Evolutionary conservation across 2,329 filamentous ascomycete genomes (phyloP).

Genomic region (Lachnellula hyalina): DNA sequence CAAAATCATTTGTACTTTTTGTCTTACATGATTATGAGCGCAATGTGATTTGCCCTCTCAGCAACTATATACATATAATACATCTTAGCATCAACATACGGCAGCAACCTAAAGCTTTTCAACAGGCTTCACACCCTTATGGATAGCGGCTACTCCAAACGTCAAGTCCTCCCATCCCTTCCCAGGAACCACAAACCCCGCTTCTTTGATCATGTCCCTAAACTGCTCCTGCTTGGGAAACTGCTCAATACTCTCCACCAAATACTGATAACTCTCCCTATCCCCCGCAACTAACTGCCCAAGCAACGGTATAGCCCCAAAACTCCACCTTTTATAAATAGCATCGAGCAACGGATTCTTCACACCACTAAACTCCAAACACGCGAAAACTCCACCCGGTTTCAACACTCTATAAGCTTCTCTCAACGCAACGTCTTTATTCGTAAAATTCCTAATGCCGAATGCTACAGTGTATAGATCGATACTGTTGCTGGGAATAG

Average conservation of each 20-base stretch:
- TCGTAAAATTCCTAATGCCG: constrained; percentile 93
- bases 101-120: constrained; percentile 11
- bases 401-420: constrained; percentile 87
- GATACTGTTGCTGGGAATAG: constrained; percentile 64
- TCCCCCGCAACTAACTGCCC: constrained; percentile 93
- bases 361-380: constrained; percentile 85
- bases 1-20: constrained; percentile 22
- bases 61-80: constrained; percentile 9
- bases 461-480: constrained; percentile 98
- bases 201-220: constrained; percentile 72
- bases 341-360: constrained; percentile 72
- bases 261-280: constrained; percentile 93
- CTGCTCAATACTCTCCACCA: constrained; percentile 94
- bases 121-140: constrained; percentile 85
- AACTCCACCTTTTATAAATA: constrained; percentile 93
- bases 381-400: constrained; percentile 93
- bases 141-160: constrained; percentile 88
- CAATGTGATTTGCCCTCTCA: neutral
- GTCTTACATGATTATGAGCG: constrained; percentile 1
- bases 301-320: constrained; percentile 88
- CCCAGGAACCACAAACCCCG: constrained; percentile 80
- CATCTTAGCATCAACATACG: neutral
- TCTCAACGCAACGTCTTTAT: constrained; percentile 74
- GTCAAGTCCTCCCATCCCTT: constrained; percentile 86
- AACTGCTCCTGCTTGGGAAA: constrained; percentile 88